A percentile compares a stretch with the other conserved stretches of the same genome.
Evolutionary conservation across 1,284 basidiomycete species (phyloP).

Genomic region (Papiliotrema flavescens): DNA sequence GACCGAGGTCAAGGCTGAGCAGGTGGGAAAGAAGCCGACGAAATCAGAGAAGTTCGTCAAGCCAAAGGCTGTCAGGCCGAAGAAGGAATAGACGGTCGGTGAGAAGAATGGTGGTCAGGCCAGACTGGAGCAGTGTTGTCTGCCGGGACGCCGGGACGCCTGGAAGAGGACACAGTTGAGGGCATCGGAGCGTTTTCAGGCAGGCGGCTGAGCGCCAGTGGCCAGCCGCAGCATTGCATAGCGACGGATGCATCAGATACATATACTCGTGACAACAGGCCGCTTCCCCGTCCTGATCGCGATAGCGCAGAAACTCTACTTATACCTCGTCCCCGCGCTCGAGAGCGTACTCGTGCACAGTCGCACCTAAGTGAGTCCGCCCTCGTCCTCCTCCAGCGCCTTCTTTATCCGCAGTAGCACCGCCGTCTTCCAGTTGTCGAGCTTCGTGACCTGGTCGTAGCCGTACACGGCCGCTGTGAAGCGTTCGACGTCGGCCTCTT

Average conservation of each 20-base stretch:
- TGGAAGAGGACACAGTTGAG: too few species aligned
- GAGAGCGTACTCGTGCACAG: not conserved
- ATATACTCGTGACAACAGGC: too few species aligned
- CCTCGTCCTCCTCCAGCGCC: constrained; percentile 61
- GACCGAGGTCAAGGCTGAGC: not conserved
- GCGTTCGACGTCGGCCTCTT: constrained; percentile 69
- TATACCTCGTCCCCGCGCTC: too few species aligned
- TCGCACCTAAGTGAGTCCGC: constrained; percentile 46
- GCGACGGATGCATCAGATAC: too few species aligned
- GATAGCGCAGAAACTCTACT: not conserved
- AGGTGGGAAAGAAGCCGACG: not conserved
- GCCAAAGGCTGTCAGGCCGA: not conserved
- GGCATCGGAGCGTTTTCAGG: too few species aligned
- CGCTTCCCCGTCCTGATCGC: not conserved
- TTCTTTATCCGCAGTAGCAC: constrained; percentile 86
- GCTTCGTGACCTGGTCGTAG: constrained; percentile 80
- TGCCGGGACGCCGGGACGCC: too few species aligned
- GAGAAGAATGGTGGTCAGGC: too few species aligned
- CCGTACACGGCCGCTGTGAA: constrained; percentile 70
- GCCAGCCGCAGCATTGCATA: too few species aligned
- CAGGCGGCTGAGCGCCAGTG: too few species aligned
- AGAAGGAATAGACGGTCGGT: not conserved
- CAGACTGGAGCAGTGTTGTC: too few species aligned
- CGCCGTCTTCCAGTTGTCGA: constrained; percentile 92
- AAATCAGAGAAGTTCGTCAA: not conserved